Base-by-base conservation (phyloP, 1,139 yeast species). In the Hyphopichia wangnamkhiaoensis region DNA sequence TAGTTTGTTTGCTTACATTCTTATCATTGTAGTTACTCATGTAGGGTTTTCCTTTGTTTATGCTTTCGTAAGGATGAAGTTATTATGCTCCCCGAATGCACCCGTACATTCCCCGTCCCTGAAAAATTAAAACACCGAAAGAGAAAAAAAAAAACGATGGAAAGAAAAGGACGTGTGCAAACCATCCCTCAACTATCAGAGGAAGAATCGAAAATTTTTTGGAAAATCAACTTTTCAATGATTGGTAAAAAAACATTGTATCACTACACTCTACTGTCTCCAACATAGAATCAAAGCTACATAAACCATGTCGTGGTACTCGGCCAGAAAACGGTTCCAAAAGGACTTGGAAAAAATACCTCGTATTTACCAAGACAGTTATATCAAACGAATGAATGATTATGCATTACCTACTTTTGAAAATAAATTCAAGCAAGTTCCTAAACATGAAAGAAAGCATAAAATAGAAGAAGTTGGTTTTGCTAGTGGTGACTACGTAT, bases 401-500 rank as follows among this genome's bases (percentile, higher is more conserved):
- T 60, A 57, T 36, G 56, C 63, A 15, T 58, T 70, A 43, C 76
- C 76, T 7, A 63, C 71, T 3, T 63, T 69, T 43, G 69, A 65
- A 40, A 54, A 53, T 29, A 44, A 50, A 18, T 39, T 51, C 33
- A 44, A 52, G 31, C 53, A 61, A n/a, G 44, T 66, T 12, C 63
- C 71, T 8, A 50, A 50, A 37, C 33, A 47, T 9, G 62, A 66
- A 41, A 58, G 61, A 45, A 65, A 58, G 49, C 47, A 60, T 9
- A 53, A 50, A 31, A 36, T 62, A 27, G 61, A 62, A 37, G 54
- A 68, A 20, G 59, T 62, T 5, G 76, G 77, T 2, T 55, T 70
- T 37, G 56, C 67, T 20, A 61, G 58, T 35, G 76, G 76, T 5
- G 79, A 73, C 54, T 52, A 65, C 41, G 76, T 68, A 2, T 73